These are phyloP conservation scores for Raffaelea ambrosiae DNA, from an alignment of 2,329 filamentous ascomycete genomes.

Conservation along the genomic window DNA sequence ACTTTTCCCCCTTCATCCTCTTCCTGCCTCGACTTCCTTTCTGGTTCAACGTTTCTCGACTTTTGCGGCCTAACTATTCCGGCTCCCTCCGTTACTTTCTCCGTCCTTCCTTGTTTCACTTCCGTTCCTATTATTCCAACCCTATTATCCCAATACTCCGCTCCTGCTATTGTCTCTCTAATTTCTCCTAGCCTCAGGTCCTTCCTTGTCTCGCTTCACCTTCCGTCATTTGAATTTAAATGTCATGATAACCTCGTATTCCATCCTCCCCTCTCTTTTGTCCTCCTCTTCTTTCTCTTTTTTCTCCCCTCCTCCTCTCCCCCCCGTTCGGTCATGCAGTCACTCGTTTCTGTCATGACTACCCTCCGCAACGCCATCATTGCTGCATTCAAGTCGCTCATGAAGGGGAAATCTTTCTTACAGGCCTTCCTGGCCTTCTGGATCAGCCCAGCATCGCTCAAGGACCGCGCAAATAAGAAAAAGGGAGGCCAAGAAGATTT, in stretches of 20 bases:
- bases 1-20: too few species aligned
- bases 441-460: constrained; percentile 27
- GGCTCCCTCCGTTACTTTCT: neutral
- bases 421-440: constrained; percentile 49
- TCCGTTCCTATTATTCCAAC: too few species aligned
- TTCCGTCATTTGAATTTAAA: constrained; percentile 1
- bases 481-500: neutral
- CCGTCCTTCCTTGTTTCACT: neutral
- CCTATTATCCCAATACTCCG: too few species aligned
- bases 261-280: neutral
- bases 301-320: neutral
- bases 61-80: neutral
- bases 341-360: constrained; percentile 49
- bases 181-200: neutral
- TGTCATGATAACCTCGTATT: constrained; percentile 1
- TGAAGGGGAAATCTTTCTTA: constrained; percentile 51
- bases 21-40: too few species aligned
- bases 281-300: neutral
- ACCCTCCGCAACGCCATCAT: constrained; percentile 45
- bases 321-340: constrained; percentile 30
- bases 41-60: too few species aligned
- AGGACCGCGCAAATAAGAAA: neutral
- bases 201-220: neutral
- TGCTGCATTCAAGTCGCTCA: constrained; percentile 48
- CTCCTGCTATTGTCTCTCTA: neutral